Evolutionary conservation across 148 eudicot species (phyloP), one percentile per base, ranked within the genome.

Genomic region (Polygonum aviculare): DNA sequence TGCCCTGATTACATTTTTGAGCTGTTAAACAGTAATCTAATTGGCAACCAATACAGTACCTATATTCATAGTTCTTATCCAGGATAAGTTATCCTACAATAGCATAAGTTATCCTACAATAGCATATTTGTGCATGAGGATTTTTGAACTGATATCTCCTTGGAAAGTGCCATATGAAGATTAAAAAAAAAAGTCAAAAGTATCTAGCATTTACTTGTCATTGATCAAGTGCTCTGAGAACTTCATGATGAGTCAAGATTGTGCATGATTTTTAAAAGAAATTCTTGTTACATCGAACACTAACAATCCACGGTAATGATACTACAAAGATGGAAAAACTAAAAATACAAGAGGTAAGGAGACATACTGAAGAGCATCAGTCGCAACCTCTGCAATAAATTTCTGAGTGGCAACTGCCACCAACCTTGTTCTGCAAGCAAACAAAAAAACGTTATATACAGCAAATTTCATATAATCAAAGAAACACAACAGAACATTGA

Each of bases 321-420:
- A 59, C 60, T 7, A 59, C 36, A 22, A 59, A 22, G 67, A 35
- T 16, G 12, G 35, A 63, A 5, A 35, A 63, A 63, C 31, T 36
- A 35, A 36, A 36, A 35, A 14, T 1, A 65, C 15, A 44, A 65
- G 35, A 33, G 35, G 39, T 14, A 65, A 14, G 41, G 36, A 65
- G 44, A 85, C 97, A 15, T 92, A 92, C 96, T 90, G 97, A 81
- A 90, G 91, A 59, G 98, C 89, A 78, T 94, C 98, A 69, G 89
- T 84, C 12, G 98, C 98, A 76, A 94, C 90, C 77, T 94, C 98
- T 2, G 96, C 81, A 65, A 94, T 83, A 40, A 94, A 94, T 79
- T 94, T 94, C 85, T 94, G 98, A 7, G 98, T 88, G 74, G 98
- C 97, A 79, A 94, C 98, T 63, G 97, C 88, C 31, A 94, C 97